Percentiles rank a stretch among this genome's conserved stretches.
Conservation (phyloP, 1,284 basidiomycete genomes). For the Mycosarcoma maydis region DNA sequence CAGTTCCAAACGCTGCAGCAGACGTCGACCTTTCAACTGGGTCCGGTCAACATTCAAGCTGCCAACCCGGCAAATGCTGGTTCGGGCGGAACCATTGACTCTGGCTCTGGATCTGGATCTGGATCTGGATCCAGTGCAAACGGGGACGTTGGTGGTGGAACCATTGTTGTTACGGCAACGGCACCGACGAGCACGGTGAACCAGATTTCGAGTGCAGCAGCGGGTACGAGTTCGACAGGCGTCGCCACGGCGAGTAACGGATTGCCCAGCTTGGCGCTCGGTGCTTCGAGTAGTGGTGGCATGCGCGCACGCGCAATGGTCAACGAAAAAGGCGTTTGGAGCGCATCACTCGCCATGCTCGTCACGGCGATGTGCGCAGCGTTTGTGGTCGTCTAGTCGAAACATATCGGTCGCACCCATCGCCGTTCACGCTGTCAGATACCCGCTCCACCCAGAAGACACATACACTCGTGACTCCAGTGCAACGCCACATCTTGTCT, state of each 20-base stretch:
- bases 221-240: background rate
- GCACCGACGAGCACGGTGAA: constrained; percentile 16
- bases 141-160: constrained; percentile 6
- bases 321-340: background rate
- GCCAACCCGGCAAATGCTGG: background rate
- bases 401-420: background rate
- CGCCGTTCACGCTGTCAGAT: background rate
- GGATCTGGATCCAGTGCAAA: background rate
- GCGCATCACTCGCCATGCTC: background rate
- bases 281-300: constrained; percentile 6
- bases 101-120: background rate
- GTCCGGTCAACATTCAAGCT: constrained; percentile 1
- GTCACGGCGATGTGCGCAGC: background rate
- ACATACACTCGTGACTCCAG: too few relatives aligned
- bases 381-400: background rate
- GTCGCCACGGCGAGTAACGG: constrained; percentile 7
- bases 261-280: constrained; percentile 11
- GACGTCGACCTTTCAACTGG: constrained; percentile 35
- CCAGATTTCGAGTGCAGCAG: background rate
- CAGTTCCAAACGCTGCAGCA: constrained; percentile 26
- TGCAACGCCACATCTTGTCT: too few relatives aligned
- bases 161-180: constrained; percentile 27
- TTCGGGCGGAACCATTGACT: background rate
- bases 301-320: background rate
- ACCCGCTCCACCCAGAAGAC: background rate